Evolutionary conservation across 2,329 filamentous ascomycete species (phyloP).

Genomic region (Volutella citrinella): DNA sequence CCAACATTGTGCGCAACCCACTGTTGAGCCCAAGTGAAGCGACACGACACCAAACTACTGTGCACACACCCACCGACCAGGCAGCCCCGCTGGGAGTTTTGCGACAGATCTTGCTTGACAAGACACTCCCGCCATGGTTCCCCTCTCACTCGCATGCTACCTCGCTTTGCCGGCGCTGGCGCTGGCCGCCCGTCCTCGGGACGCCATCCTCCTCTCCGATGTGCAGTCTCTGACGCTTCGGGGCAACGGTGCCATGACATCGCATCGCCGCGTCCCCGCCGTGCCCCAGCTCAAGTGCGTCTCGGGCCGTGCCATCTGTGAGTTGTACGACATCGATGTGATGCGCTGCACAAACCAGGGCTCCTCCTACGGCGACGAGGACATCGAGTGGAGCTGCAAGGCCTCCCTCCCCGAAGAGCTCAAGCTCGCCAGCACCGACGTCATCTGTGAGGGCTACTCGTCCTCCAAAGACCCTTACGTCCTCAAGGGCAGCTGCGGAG

Average conservation of each 20-base stretch:
- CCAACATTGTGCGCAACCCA: background rate
- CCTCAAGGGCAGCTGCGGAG: slow-evolving; percentile 88
- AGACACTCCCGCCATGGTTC: slow-evolving; percentile 25
- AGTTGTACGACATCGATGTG: slow-evolving; percentile 70
- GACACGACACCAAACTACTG: background rate
- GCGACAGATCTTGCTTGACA: background rate
- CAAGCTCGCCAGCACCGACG: slow-evolving; percentile 79
- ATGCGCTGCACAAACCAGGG: slow-evolving; percentile 92
- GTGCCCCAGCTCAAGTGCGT: slow-evolving; percentile 79
- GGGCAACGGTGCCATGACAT: slow-evolving; percentile 60
- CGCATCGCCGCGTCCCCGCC: slow-evolving; percentile 70
- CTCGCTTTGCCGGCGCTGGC: slow-evolving; percentile 24
- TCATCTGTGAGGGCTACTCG: slow-evolving; percentile 87
- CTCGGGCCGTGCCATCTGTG: slow-evolving; percentile 61
- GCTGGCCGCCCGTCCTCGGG: slow-evolving; percentile 35
- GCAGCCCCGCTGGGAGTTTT: background rate
- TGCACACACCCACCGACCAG: no score
- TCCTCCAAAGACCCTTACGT: slow-evolving; percentile 76
- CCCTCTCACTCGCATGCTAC: slow-evolving; percentile 16
- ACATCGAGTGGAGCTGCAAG: slow-evolving; percentile 89
- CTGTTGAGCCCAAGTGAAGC: background rate
- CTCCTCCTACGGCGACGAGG: slow-evolving; percentile 71
- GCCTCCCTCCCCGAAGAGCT: slow-evolving; percentile 59
- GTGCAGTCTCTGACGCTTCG: slow-evolving; percentile 79
- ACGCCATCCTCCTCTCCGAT: slow-evolving; percentile 55